A percentile compares a stretch with the other conserved stretches of the same genome.
Conservation (phyloP, 257 asterid species). For the Oldenlandia corymbosa region DNA sequence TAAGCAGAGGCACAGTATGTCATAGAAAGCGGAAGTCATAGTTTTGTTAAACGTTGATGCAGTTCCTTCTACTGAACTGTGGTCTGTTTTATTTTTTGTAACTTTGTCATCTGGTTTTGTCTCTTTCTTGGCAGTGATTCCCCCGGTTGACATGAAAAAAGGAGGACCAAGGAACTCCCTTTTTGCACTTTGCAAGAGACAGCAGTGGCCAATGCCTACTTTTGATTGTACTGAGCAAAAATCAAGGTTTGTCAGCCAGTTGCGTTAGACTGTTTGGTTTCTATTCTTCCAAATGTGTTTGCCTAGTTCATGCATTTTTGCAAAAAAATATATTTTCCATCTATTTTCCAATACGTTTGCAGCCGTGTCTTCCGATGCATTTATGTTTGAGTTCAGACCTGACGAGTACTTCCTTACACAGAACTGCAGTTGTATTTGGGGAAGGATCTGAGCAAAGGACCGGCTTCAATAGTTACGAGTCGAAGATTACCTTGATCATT, state of each 20-base stretch:
- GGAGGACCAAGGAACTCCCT: slow-evolving; percentile 86
- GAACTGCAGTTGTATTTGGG: slow-evolving; percentile 50
- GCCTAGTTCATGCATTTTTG: background rate
- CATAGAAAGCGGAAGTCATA: no score
- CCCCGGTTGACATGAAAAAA: slow-evolving; percentile 60
- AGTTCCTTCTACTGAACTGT: no score
- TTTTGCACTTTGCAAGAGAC: slow-evolving; percentile 58
- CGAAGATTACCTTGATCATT: slow-evolving; percentile 58
- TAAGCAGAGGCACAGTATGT: no score
- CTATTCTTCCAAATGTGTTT: background rate
- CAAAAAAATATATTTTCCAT: background rate
- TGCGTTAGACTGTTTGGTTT: background rate
- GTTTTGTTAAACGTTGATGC: no score
- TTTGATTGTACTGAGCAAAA: slow-evolving; percentile 52
- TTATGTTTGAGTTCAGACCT: background rate
- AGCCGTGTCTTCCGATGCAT: background rate
- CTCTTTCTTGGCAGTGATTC: slow-evolving; percentile 43
- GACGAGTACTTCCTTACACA: slow-evolving; percentile 18
- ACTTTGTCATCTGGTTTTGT: no score
- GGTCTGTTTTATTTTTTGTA: no score
- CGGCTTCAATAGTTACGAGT: slow-evolving; percentile 57
- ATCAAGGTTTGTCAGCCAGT: slow-evolving; percentile 47
- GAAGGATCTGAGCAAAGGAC: slow-evolving; percentile 31
- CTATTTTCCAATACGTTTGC: background rate
- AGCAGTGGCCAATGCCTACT: slow-evolving; percentile 83